Evolutionary conservation across 768 basidiomycete species (phyloP).

Genomic region (Tylopilus subfusipes): DNA sequence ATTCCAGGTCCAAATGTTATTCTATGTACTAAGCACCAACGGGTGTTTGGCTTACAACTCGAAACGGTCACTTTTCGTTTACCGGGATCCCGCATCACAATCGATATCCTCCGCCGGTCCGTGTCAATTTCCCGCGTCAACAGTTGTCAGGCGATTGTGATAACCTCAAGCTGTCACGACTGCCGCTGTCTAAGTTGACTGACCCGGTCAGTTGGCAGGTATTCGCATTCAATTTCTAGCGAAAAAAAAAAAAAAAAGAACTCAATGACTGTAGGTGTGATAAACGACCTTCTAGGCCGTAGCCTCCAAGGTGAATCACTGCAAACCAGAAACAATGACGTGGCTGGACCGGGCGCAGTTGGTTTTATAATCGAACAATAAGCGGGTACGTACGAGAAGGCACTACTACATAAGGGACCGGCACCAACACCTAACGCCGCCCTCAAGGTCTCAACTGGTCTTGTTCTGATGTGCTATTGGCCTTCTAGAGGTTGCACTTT

Average conservation of each 20-base stretch:
- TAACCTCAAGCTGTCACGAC: not conserved
- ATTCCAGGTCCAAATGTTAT: no score
- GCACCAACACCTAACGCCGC: not conserved
- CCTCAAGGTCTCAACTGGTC: not conserved
- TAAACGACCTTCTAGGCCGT: no score
- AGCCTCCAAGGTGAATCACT: no score
- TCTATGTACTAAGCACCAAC: not conserved
- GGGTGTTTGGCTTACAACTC: not conserved
- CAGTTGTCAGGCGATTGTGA: no score
- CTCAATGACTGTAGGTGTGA: no score
- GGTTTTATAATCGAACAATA: not conserved
- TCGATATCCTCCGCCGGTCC: not conserved
- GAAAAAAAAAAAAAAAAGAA: not conserved
- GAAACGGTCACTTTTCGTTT: constrained; percentile 1
- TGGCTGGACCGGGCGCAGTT: not conserved
- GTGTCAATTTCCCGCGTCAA: not conserved
- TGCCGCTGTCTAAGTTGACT: not conserved
- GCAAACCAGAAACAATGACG: no score
- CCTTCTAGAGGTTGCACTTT: no score
- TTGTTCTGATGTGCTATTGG: not conserved
- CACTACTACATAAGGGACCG: not conserved
- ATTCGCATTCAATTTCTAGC: no score
- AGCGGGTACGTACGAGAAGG: constrained; percentile 5
- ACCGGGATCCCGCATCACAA: not conserved
- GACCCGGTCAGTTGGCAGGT: not conserved